Evolutionary conservation across 192 early-diverging fungal genomes (phyloP).

Genomic region (Coemansia sp.): DNA sequence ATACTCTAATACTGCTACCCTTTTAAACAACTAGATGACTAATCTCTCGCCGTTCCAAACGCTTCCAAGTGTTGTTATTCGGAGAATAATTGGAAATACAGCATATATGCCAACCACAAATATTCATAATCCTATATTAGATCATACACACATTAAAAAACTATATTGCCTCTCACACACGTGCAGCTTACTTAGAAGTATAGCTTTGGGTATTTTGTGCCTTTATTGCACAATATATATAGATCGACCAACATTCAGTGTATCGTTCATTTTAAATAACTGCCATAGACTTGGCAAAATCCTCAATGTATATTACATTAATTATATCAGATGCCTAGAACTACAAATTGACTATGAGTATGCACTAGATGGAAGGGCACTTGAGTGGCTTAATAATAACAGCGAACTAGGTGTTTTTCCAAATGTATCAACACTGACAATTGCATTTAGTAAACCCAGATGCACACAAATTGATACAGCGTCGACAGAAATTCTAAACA

Average conservation of each 20-base stretch:
- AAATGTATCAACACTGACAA: not conserved
- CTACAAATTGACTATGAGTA: not conserved
- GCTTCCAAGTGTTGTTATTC: not conserved
- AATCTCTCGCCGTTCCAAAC: not conserved
- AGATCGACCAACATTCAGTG: not conserved
- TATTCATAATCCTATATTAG: too few species aligned
- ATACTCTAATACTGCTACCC: not conserved
- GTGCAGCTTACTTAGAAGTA: too few species aligned
- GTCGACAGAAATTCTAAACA: not conserved
- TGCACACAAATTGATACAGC: not conserved
- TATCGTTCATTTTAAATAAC: too few species aligned
- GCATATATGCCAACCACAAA: not conserved
- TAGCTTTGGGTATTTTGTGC: too few species aligned
- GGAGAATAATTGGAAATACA: not conserved
- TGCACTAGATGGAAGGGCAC: not conserved
- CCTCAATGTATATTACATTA: too few species aligned
- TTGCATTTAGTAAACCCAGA: not conserved
- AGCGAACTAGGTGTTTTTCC: not conserved
- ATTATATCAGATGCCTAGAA: not conserved
- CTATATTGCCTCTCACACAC: too few species aligned
- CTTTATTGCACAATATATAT: not conserved
- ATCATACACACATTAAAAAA: not conserved
- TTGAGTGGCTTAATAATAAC: not conserved
- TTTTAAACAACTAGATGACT: not conserved
- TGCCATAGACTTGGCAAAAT: too few species aligned